phyloP scores from a whole-genome alignment of 495 filamentous ascomycete species.

The Halenospora varia region DNA sequence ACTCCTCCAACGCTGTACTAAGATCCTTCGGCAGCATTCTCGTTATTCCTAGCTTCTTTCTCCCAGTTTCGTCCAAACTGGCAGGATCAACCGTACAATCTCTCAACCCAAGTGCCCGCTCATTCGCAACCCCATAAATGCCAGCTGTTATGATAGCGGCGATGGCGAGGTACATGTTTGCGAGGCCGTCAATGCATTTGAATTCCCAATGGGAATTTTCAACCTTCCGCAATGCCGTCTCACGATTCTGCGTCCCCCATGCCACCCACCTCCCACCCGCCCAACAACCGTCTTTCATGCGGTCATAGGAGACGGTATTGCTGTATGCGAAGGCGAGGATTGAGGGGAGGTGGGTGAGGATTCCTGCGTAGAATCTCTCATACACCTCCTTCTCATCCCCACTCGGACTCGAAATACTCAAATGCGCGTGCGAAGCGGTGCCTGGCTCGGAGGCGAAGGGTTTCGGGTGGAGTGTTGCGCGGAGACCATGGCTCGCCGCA shows the following conservation, averaged over 20 bases:
- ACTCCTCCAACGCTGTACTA: constrained; percentile 44
- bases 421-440: constrained; percentile 64
- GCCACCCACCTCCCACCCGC: constrained; percentile 67
- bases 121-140: constrained; percentile 53
- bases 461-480: constrained; percentile 75
- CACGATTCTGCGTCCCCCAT: constrained; percentile 76
- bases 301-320: constrained; percentile 54
- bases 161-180: constrained; percentile 68
- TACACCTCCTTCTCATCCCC: constrained; percentile 29
- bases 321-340: constrained; percentile 64
- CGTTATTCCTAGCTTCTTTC: constrained; percentile 48
- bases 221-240: constrained; percentile 62
- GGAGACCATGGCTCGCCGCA: constrained; percentile 53
- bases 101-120: too few species aligned
- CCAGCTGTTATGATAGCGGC: constrained; percentile 67
- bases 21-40: constrained; percentile 49
- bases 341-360: constrained; percentile 59
- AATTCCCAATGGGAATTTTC: constrained; percentile 65
- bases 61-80: constrained; percentile 41
- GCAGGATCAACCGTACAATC: constrained; percentile 59
- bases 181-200: constrained; percentile 63
- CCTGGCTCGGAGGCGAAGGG: constrained; percentile 56
- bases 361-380: constrained; percentile 60
- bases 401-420: constrained; percentile 48
- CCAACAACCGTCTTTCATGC: constrained; percentile 66